Evolutionary conservation across 2,329 filamentous ascomycete species (phyloP), one percentile per base, ranked within the genome.

Genomic region (Fusarium sacchari): DNA sequence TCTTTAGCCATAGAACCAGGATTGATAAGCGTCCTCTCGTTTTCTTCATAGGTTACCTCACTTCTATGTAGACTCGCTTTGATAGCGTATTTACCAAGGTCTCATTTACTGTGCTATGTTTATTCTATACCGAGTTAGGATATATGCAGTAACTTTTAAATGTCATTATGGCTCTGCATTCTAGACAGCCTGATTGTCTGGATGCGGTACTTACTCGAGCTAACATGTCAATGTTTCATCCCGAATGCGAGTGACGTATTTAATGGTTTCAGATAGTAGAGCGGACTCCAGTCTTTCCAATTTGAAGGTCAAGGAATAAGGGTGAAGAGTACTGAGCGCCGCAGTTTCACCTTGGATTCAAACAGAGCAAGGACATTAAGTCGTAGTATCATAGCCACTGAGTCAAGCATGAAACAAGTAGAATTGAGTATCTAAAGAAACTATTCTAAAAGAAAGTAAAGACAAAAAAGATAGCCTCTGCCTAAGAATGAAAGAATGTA

Each of bases 31-130:
- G 17, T 7, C 6, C 12, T 20, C 12, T 50, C 7, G 6, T 24
- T 34, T 34, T 3, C 5, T 18, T 13, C 2, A n/a, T 18, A 3
- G 5, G 5, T 13, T 5, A 7, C 3, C 3, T 8, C 3, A 10
- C 2, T 7, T 32, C 22, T n/a, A 13, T 13, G 8, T 13, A 8
- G 18, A 5, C 3, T 49, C 7, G 4, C 1, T 6, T n/a, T 5
- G 18, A 9, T 3, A 18, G 7, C 4, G 1, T 11, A 17, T 7
- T 12, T 11, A 3, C 6, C 4, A 0, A 6, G 4, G 9, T 7
- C 26, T 22, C 6, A 8, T 20, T 47, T 30, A n/a, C 17, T 6
- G 8, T 8, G 5, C 14, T 18, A 8, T 24, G 7, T 8, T 2
- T n/a, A 18, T 15, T 1, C 15, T 6, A 13, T 43, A 10, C 24